Percentiles rank a stretch among this genome's conserved stretches.
phyloP scores from a whole-genome alignment of 148 eudicot species.

The Dysphania ambrosioides region DNA sequence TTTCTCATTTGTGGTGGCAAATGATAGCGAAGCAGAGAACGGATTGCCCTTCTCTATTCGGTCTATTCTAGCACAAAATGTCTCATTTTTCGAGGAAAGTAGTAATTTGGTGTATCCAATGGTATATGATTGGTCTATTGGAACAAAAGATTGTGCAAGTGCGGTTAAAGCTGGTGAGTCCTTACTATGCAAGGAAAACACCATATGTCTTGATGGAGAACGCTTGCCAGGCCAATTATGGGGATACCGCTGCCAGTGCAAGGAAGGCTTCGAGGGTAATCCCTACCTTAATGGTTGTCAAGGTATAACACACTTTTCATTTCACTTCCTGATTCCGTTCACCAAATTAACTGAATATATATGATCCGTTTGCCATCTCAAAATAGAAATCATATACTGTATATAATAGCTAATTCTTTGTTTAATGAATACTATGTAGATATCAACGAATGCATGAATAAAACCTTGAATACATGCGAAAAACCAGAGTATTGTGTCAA shows the following conservation, averaged over 20 bases:
- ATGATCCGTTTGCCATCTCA: no score
- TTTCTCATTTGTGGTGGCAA: slow-evolving; percentile 18
- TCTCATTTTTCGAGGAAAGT: background rate
- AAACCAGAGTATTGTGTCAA: slow-evolving; percentile 11
- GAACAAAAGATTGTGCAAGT: background rate
- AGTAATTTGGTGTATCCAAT: background rate
- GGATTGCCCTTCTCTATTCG: background rate
- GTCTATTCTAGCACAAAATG: background rate
- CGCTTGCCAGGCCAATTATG: background rate
- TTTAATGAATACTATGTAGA: background rate
- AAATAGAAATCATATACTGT: background rate
- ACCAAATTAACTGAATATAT: background rate
- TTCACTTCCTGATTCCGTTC: background rate
- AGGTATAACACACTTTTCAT: background rate
- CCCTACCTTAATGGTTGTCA: background rate
- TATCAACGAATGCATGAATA: background rate
- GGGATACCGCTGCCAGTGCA: background rate
- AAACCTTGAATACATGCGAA: slow-evolving; percentile 7
- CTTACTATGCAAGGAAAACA: background rate
- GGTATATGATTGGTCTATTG: slow-evolving; percentile 10
- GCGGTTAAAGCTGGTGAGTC: background rate
- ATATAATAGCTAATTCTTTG: background rate
- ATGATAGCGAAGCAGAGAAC: background rate
- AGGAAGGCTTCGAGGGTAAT: background rate
- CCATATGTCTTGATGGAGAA: background rate